Base-by-base conservation (phyloP, 2,329 filamentous ascomycete species). In the Cryphonectria japonica region DNA sequence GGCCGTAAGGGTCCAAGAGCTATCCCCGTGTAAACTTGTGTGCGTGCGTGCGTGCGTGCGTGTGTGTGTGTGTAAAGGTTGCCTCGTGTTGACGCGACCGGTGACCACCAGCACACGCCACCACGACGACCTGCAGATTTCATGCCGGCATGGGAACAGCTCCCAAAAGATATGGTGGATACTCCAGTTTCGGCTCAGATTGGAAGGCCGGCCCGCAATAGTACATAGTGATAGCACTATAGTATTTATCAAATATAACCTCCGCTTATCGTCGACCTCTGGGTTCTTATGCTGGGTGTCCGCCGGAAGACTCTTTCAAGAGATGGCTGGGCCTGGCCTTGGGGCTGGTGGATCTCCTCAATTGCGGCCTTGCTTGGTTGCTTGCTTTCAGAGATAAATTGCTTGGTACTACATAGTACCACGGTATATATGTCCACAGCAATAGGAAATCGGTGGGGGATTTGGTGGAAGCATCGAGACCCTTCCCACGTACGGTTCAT, bases 171-270 rank as follows among this genome's bases (percentile, higher is more conserved):
- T 64, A 65, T 65, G 39, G n/a, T 67, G 29, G 46, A n/a, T 19
- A 50, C 54, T 59, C 29, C 54, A 32, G 14, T 59, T 59, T 39
- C 37, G 34, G 5, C 41, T 64, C 43, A 54, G 22, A 26, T 62
- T 59, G 67, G 61, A 26, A 41, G 37, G 32, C 16, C 52, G 63
- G 59, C 32, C 70, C 46, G 52, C 65, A 41, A 72, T 72, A 70
- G 46, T 50, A 50, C 46, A n/a, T n/a, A 50, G 46, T 50, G 9
- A 22, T n/a, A 50, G 46, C 11, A 50, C 46, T 50, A 50, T 50
- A 50, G 13, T 26, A 39, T 29, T 46, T 34, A 22, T 9, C 64
- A 14, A 8, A 54, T 66, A 66, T 54, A 66, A 66, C 9, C 46
- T 37, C 32, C 22, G 22, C 29, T 66, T 54, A 66, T 54, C 64